A percentile compares a stretch with the other conserved stretches of the same genome.
These are phyloP conservation scores for Penicillium fimorum DNA, from an alignment of 495 filamentous ascomycete species.

Conservation along the genomic window DNA sequence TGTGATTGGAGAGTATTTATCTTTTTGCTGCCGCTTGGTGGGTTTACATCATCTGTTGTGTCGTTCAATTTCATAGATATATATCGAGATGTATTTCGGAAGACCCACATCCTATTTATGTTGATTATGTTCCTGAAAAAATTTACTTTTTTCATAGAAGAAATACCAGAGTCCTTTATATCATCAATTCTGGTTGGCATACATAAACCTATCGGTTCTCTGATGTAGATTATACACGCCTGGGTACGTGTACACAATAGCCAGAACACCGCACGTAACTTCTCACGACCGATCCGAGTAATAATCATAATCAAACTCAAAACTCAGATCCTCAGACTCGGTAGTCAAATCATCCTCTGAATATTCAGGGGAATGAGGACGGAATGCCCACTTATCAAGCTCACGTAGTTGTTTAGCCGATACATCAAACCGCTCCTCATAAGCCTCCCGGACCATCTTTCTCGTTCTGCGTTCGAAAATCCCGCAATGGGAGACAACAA, in stretches of 20 bases:
- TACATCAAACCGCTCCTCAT: neutral
- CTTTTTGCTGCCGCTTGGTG: neutral
- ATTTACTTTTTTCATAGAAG: neutral
- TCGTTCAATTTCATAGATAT: neutral
- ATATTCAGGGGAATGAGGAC: too few relatives aligned
- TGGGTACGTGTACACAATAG: too few relatives aligned
- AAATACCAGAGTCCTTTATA: neutral
- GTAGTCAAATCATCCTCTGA: too few relatives aligned
- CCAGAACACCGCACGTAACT: too few relatives aligned
- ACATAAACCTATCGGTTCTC: too few relatives aligned
- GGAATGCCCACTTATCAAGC: too few relatives aligned
- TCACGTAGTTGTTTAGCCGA: too few relatives aligned
- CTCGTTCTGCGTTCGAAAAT: neutral
- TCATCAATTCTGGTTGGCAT: neutral
- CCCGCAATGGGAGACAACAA: neutral
- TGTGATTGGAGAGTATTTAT: neutral
- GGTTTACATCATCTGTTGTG: neutral
- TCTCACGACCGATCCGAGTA: too few relatives aligned
- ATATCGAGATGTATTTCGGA: neutral
- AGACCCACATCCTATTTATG: neutral
- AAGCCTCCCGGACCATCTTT: neutral
- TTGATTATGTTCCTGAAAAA: neutral
- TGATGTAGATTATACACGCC: too few relatives aligned
- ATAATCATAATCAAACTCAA: too few relatives aligned
- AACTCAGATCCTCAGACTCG: too few relatives aligned